phyloP scores from a whole-genome alignment of 352 stramenopile genomes.

The Elongisporangium anandrum region DNA sequence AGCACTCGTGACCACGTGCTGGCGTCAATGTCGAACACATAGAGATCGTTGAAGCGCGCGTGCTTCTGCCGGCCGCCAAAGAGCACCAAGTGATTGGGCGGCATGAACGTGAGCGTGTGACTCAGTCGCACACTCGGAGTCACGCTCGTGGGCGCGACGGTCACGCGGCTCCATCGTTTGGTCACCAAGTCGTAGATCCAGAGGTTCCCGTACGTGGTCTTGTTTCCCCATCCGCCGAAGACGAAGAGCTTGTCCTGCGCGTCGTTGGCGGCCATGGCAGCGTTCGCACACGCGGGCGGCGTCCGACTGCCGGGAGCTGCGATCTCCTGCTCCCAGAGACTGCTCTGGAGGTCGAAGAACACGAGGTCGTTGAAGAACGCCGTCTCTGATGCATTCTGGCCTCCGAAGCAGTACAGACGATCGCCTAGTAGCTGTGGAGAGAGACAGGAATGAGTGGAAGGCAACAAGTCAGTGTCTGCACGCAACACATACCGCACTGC shows the following conservation, averaged over 20 bases:
- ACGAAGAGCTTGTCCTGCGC: constrained; percentile 55
- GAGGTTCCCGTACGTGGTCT: constrained; percentile 51
- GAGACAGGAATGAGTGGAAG: constrained; percentile 1
- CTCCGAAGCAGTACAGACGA: constrained; percentile 69
- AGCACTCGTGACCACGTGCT: constrained; percentile 27
- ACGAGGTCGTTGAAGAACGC: constrained; percentile 72
- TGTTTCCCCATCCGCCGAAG: constrained; percentile 53
- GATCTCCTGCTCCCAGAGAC: constrained; percentile 45
- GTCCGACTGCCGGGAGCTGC: constrained; percentile 19
- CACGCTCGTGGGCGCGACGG: constrained; percentile 16
- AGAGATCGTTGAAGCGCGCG: constrained; percentile 51
- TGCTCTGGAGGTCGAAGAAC: constrained; percentile 59
- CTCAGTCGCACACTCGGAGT: constrained; percentile 50
- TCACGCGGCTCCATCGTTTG: constrained; percentile 54
- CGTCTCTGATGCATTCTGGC: constrained; percentile 42
- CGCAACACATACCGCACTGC: constrained; percentile 38
- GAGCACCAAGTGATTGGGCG: constrained; percentile 43
- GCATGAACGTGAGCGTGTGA: constrained; percentile 51
- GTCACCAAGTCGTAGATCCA: constrained; percentile 48
- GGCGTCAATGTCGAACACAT: constrained; percentile 36
- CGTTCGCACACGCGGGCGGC: constrained; percentile 44
- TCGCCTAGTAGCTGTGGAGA: constrained; percentile 39
- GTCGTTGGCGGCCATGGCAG: constrained; percentile 37
- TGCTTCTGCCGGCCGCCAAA: constrained; percentile 50
- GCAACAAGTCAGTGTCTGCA: not conserved